Conservation (phyloP, 768 basidiomycete genomes). For the Fistulinella prunicolor region DNA sequence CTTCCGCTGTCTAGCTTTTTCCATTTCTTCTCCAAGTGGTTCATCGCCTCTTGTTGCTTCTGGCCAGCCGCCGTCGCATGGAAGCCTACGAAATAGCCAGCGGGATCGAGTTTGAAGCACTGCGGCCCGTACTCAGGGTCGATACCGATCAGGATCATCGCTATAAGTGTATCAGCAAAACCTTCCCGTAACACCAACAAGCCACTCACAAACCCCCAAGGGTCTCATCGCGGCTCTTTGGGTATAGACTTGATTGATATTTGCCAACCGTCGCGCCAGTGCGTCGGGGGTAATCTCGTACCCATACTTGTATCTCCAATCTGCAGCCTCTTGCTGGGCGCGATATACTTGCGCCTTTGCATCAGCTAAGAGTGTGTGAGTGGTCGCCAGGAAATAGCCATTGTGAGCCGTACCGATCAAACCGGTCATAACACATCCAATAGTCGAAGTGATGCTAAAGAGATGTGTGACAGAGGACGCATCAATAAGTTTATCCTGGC, state of each 20-base stretch:
- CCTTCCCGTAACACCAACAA: not conserved
- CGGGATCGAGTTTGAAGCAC: conserved; percentile 96
- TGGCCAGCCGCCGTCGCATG: conserved; percentile 95
- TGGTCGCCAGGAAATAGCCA: not conserved
- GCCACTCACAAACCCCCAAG: conserved; percentile 79
- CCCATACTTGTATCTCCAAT: conserved; percentile 94
- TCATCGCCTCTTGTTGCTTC: conserved; percentile 99
- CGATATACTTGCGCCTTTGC: conserved; percentile 85
- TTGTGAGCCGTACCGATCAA: conserved; percentile 64
- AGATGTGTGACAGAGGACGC: conserved; percentile 92
- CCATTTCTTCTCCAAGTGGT: conserved; percentile 98
- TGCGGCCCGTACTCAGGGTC: conserved; percentile 94
- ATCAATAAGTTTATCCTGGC: conserved; percentile 95
- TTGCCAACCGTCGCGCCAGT: conserved; percentile 90
- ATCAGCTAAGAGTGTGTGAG: conserved; percentile 58
- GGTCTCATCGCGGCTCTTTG: conserved; percentile 97
- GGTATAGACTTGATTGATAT: conserved; percentile 99
- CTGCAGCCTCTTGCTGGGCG: conserved; percentile 84
- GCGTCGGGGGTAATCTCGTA: conserved; percentile 98
- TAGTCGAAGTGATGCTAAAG: conserved; percentile 93
- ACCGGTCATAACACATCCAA: conserved; percentile 99
- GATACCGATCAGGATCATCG: conserved; percentile 93
- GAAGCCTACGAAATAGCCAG: conserved; percentile 98
- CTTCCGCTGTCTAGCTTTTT: conserved; percentile 83
- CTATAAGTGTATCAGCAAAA: conserved; percentile 41